Conservation (phyloP, 1,284 basidiomycete genomes). For the Spongiforma sp. region DNA sequence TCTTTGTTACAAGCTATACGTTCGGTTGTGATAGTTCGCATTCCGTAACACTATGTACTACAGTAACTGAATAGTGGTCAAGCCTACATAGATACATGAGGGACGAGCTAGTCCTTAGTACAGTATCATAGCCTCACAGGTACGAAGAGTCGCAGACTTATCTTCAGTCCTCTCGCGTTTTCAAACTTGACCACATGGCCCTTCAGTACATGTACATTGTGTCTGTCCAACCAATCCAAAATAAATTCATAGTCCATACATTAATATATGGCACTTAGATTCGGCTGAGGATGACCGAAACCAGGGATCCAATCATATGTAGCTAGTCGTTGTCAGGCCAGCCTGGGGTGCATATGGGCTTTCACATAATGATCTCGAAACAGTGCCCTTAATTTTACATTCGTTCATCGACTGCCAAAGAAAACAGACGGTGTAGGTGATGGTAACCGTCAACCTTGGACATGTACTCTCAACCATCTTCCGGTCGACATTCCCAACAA, state of each 20-base stretch:
- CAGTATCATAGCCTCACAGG: no score
- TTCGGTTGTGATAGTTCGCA: no score
- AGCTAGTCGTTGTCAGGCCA: conserved; percentile 5
- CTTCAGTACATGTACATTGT: background rate
- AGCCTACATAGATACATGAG: no score
- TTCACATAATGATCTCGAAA: conserved; percentile 2
- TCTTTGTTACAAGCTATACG: no score
- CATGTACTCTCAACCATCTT: conserved; percentile 11
- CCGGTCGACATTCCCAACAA: background rate
- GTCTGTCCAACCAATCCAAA: background rate
- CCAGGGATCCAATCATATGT: conserved; percentile 1
- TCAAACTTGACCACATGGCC: conserved; percentile 2
- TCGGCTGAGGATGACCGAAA: background rate
- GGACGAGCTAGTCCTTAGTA: no score
- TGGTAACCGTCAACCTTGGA: conserved; percentile 8
- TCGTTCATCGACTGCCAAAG: background rate
- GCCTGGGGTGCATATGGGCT: conserved; percentile 6
- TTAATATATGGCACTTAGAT: background rate
- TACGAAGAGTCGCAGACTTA: no score
- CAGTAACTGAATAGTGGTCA: no score
- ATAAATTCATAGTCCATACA: conserved; percentile 5
- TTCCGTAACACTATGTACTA: no score
- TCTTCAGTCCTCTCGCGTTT: background rate
- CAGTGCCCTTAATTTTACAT: background rate
- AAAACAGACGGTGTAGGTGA: conserved; percentile 5